Conservation (phyloP, 768 basidiomycete species). For the Panaeolus cyanescens region DNA sequence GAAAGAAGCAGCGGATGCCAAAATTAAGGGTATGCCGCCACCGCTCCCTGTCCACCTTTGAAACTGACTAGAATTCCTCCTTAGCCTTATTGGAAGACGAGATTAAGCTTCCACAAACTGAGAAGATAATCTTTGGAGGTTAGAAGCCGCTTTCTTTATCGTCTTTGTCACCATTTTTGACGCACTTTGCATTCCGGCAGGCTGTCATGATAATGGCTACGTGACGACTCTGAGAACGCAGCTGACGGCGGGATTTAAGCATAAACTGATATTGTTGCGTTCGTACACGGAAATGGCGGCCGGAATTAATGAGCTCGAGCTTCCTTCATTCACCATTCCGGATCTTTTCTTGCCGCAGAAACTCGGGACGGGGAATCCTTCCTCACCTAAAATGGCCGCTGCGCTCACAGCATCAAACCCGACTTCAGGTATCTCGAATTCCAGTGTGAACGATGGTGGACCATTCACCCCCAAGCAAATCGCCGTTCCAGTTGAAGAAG, state of each 20-base stretch:
- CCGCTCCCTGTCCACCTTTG: background rate
- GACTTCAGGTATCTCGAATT: conserved; percentile 6
- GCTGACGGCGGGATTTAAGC: conserved; percentile 62
- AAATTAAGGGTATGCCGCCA: conserved; percentile 62
- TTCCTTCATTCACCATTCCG: conserved; percentile 55
- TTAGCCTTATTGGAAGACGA: conserved; percentile 60
- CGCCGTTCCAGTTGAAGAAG: conserved; percentile 17
- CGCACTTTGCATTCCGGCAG: conserved; percentile 30
- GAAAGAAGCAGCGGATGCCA: conserved; percentile 77
- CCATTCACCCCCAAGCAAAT: conserved; percentile 9
- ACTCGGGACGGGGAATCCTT: conserved; percentile 28
- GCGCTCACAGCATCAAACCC: conserved; percentile 4
- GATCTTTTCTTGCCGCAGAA: conserved; percentile 64
- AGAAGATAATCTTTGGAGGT: conserved; percentile 72
- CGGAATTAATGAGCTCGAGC: conserved; percentile 56
- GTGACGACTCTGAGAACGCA: conserved; percentile 60
- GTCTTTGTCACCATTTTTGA: conserved; percentile 4
- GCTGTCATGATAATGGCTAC: conserved; percentile 78
- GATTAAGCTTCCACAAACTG: conserved; percentile 62
- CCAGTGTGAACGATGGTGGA: conserved; percentile 5
- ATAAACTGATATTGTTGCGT: conserved; percentile 67
- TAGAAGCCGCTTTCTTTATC: conserved; percentile 14
- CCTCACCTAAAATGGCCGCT: conserved; percentile 4
- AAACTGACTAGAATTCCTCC: conserved; percentile 6
- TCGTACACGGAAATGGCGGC: conserved; percentile 63